These are phyloP conservation scores for Amniculicola lignicola DNA, from an alignment of 495 filamentous ascomycete genomes.

Conservation along the genomic window DNA sequence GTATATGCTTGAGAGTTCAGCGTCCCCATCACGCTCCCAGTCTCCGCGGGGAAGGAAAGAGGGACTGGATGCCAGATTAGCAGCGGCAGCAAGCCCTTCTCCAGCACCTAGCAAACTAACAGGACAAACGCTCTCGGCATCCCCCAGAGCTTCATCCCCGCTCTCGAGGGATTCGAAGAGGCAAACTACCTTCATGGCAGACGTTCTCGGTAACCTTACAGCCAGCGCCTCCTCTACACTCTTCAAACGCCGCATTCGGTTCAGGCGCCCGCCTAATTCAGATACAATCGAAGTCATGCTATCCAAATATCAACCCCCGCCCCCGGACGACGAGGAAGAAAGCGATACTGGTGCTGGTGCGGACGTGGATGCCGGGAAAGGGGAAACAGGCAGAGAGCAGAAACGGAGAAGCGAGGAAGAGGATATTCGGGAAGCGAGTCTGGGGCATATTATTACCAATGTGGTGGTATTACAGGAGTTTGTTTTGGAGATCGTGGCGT, in stretches of 20 bases:
- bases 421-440: slow-evolving; percentile 52
- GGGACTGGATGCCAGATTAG: slow-evolving; percentile 16
- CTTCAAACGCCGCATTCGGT: slow-evolving; percentile 25
- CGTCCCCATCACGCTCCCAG: slow-evolving; percentile 20
- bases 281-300: slow-evolving; percentile 24
- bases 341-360: too few species aligned
- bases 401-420: too few species aligned
- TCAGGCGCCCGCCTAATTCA: slow-evolving; percentile 6
- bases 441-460: slow-evolving; percentile 86
- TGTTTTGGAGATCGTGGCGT: slow-evolving; percentile 78
- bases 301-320: slow-evolving; percentile 19
- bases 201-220: slow-evolving; percentile 24
- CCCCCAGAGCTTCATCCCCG: slow-evolving; percentile 20
- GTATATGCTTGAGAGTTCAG: slow-evolving; percentile 17
- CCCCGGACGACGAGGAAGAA: background rate
- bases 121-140: slow-evolving; percentile 20
- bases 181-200: slow-evolving; percentile 27
- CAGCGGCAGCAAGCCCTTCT: slow-evolving; percentile 20
- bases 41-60: slow-evolving; percentile 32
- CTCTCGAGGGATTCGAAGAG: slow-evolving; percentile 17
- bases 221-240: slow-evolving; percentile 7
- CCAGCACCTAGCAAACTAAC: slow-evolving; percentile 23
- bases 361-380: slow-evolving; percentile 5
- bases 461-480: slow-evolving; percentile 77
- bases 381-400: background rate